Base-by-base conservation (phyloP, 78 protist genomes). In the Tieghemostelium lacteum region DNA sequence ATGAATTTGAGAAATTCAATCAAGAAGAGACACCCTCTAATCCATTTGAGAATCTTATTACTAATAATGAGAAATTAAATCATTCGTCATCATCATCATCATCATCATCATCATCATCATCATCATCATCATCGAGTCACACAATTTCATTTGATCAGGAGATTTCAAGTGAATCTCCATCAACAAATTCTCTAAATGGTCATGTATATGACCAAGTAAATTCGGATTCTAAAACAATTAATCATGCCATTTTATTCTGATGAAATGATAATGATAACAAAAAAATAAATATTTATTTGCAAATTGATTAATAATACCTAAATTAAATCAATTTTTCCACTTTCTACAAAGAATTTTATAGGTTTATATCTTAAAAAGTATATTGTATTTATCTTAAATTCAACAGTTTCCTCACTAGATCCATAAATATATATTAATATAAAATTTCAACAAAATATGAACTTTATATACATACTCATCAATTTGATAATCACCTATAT, bases 361-460 rank as follows among this genome's bases (percentile, higher is more conserved):
- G 78, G 50, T 31, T 31, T 8, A 58, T 83, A 83, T 69, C 33
- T 83, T 37, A 83, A 17, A 40, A 83, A 83, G 16, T 69, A 83
- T 24, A 83, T 83, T 42, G 36, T 36, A 2, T 64, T 28, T 65
- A 65, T 63, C 61, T 77, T 55, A 33, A 77, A 69, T 29, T 69
- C 91, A 26, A 57, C 37, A 58, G 28, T 60, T 34, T 49, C n/a
- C 31, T 83, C 76, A 42, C 91, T 69, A 58, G n/a, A 26, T 22
- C 1, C 28, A 52, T 22, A 67, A 55, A 55, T 19, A 67, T 14
- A 24, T 12, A 65, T 26, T 19, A 45, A 2, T 6, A 26, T 58
- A 10, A 1, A 1, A 40, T 33, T 52, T 34, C 19, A 40, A n/a
- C n/a, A 0, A 2, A 0, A 22, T 8, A 45, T 3, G 2, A 4